Percentiles rank a stretch among this genome's conserved stretches.
Conservation (phyloP, 2,329 filamentous ascomycete species). For the Aspergillus felis region DNA sequence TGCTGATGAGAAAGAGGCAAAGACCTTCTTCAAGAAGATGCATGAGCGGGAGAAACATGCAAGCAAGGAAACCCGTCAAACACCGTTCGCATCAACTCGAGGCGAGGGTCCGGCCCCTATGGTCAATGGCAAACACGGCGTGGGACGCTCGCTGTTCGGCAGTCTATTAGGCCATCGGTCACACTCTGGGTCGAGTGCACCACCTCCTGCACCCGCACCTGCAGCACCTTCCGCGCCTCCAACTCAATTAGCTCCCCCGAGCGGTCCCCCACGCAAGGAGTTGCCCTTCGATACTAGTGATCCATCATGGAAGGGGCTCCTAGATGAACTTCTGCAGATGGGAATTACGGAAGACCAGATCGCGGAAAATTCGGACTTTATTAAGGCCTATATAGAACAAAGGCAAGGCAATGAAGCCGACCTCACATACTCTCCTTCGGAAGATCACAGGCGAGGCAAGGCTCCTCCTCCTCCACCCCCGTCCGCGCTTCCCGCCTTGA, state of each 20-base stretch:
- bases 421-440: constrained; percentile 32
- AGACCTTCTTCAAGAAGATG: constrained; percentile 96
- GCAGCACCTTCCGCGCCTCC: constrained; percentile 23
- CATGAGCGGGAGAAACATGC: constrained; percentile 94
- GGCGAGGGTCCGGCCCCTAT: constrained; percentile 45
- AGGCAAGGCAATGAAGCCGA: constrained; percentile 53
- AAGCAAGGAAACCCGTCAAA: constrained; percentile 77
- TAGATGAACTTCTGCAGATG: constrained; percentile 60
- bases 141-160: constrained; percentile 51
- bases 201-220: constrained; percentile 21
- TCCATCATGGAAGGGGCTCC: constrained; percentile 57
- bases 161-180: constrained; percentile 50
- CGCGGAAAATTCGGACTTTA: constrained; percentile 64
- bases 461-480: constrained; percentile 62
- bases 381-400: constrained; percentile 63
- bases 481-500: constrained; percentile 43
- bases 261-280: constrained; percentile 30
- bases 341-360: constrained; percentile 67
- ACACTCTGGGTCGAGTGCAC: constrained; percentile 36
- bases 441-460: constrained; percentile 47
- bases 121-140: constrained; percentile 40
- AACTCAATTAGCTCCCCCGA: constrained; percentile 26
- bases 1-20: constrained; percentile 94
- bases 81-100: constrained; percentile 61
- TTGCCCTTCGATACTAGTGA: constrained; percentile 58